A percentile compares a stretch with the other conserved stretches of the same genome.
Evolutionary conservation across 345 rosid species (phyloP).

Genomic region (Atalantia buxifolia): DNA sequence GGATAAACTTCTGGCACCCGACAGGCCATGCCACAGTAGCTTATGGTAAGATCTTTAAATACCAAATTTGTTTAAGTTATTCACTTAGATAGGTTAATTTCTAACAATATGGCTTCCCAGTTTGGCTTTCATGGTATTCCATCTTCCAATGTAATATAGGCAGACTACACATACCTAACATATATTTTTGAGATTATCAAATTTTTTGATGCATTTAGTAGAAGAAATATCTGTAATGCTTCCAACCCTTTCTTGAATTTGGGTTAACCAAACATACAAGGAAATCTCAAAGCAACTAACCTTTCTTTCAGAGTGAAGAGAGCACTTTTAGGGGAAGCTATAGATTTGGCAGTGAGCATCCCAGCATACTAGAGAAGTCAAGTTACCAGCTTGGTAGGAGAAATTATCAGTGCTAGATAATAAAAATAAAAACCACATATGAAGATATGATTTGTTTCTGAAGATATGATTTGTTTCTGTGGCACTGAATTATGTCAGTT

Average conservation of each 20-base stretch:
- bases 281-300: slow-evolving; percentile 4
- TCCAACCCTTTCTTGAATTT: not conserved
- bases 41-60: slow-evolving; percentile 58
- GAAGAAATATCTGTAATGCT: not conserved
- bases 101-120: not conserved
- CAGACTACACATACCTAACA: not conserved
- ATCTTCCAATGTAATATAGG: not conserved
- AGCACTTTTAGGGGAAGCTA: not conserved
- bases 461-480: too few relatives aligned
- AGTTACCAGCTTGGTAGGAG: not conserved
- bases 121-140: not conserved
- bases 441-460: not conserved
- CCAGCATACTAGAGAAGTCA: not conserved
- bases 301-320: not conserved
- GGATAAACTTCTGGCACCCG: slow-evolving; percentile 83
- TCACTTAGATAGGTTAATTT: not conserved
- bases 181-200: not conserved
- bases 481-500: not conserved
- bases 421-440: not conserved
- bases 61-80: not conserved
- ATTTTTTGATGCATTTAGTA: not conserved
- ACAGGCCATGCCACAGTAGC: slow-evolving; percentile 87
- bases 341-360: not conserved
- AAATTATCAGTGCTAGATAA: not conserved
- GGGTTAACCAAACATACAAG: not conserved